Conservation (phyloP, 2,329 filamentous ascomycete genomes). For the Leptodontidium sp. region DNA sequence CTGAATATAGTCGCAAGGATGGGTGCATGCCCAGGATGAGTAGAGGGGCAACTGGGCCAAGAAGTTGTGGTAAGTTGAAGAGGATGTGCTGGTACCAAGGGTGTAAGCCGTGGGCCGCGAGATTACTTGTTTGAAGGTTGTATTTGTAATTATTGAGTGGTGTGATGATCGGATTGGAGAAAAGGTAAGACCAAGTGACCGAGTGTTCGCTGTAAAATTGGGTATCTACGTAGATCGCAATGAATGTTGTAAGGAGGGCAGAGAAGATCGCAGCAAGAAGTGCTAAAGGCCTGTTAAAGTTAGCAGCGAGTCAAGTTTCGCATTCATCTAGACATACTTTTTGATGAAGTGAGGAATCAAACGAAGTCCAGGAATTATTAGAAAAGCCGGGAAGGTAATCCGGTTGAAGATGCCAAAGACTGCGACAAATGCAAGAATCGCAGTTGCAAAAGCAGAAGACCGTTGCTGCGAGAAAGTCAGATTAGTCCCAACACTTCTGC, state of each 20-base stretch:
- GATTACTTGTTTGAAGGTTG: conserved; percentile 74
- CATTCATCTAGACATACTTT: conserved; percentile 65
- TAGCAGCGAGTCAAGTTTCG: conserved; percentile 19
- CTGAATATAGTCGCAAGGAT: conserved; percentile 74
- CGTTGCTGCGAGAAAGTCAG: conserved; percentile 62
- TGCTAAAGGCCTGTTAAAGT: conserved; percentile 59
- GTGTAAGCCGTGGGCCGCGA: conserved; percentile 79
- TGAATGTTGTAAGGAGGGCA: conserved; percentile 70
- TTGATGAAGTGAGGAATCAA: conserved; percentile 85
- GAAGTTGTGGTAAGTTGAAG: conserved; percentile 74
- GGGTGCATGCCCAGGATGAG: conserved; percentile 65
- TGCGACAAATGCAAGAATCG: conserved; percentile 79
- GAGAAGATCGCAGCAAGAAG: conserved; percentile 71
- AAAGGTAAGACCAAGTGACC: conserved; percentile 70
- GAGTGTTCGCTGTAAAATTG: conserved; percentile 76
- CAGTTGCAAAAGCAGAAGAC: conserved; percentile 78
- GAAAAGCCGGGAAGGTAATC: conserved; percentile 95
- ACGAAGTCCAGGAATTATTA: conserved; percentile 83
- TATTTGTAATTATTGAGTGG: conserved; percentile 81
- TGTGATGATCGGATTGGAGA: conserved; percentile 73
- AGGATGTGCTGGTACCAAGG: conserved; percentile 81
- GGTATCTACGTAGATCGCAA: conserved; percentile 86
- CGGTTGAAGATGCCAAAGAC: conserved; percentile 94
- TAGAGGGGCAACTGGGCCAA: conserved; percentile 73
- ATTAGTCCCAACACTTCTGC: conserved; percentile 5